These are phyloP conservation scores for Larix kaempferi DNA, from an alignment of 75 land plant genomes.

Conservation along the genomic window DNA sequence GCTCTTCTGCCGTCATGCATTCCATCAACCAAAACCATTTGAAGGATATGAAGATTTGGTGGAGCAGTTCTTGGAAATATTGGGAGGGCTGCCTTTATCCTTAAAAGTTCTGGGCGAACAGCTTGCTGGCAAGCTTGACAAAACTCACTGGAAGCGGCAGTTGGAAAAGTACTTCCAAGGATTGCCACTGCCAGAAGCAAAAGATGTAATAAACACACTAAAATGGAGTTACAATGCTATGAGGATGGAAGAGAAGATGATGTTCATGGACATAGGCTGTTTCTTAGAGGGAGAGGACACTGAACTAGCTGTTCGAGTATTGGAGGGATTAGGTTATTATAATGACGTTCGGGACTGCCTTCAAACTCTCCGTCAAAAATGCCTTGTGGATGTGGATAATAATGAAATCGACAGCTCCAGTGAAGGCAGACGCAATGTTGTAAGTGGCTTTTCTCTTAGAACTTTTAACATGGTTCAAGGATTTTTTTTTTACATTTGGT, in stretches of 20 bases:
- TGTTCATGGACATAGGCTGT: neutral
- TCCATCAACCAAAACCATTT: neutral
- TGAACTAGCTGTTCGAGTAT: neutral
- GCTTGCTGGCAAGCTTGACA: neutral
- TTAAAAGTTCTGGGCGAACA: neutral
- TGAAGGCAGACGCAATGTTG: too few species aligned
- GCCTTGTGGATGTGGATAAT: neutral
- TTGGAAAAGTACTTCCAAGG: neutral
- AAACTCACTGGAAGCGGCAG: neutral
- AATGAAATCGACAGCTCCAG: too few species aligned
- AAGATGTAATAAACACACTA: neutral
- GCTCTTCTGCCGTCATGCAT: neutral
- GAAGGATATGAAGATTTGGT: neutral
- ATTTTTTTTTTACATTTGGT: too few species aligned
- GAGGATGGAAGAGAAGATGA: neutral
- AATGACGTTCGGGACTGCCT: neutral
- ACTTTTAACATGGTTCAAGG: too few species aligned
- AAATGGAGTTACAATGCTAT: neutral
- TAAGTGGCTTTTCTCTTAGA: neutral
- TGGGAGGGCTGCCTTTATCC: neutral
- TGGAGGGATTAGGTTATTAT: neutral
- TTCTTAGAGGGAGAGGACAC: neutral
- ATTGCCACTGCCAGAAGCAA: too few species aligned
- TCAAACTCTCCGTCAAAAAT: neutral
- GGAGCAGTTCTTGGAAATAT: neutral